Evolutionary conservation across 1,284 basidiomycete species (phyloP).

Genomic region (Trichosporon coremiiforme): DNA sequence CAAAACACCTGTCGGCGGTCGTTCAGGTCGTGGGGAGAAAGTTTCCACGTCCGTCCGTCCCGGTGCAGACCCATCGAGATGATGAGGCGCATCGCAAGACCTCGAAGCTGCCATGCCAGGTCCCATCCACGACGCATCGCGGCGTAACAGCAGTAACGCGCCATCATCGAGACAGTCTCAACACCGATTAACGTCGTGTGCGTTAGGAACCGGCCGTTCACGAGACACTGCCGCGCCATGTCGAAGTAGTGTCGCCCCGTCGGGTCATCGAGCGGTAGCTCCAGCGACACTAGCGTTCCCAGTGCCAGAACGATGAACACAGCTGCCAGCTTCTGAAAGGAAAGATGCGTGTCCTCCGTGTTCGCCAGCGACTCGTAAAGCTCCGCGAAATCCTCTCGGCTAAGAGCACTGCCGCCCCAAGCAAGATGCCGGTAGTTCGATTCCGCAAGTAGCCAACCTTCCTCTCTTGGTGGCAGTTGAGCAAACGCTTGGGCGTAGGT

Average conservation of each 20-base stretch:
- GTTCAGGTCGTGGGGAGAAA: conserved; percentile 29
- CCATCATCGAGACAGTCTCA: conserved; percentile 31
- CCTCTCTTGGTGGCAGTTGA: conserved; percentile 34
- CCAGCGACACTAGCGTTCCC: conserved; percentile 42
- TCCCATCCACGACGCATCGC: conserved; percentile 19
- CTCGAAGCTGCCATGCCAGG: conserved; percentile 37
- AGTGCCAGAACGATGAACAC: conserved; percentile 42
- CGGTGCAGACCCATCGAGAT: conserved; percentile 39
- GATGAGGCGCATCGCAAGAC: conserved; percentile 38
- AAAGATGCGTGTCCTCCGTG: not conserved
- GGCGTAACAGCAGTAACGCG: conserved; percentile 22
- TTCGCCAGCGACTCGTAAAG: conserved; percentile 32
- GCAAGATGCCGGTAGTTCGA: conserved; percentile 37
- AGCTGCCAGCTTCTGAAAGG: conserved; percentile 37
- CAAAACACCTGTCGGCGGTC: conserved; percentile 42
- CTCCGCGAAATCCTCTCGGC: conserved; percentile 30
- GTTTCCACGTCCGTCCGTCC: conserved; percentile 35
- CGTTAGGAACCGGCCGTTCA: conserved; percentile 41
- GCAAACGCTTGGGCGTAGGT: conserved; percentile 15
- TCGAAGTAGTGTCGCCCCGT: conserved; percentile 38
- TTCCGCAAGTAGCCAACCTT: conserved; percentile 37
- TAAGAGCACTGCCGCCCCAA: conserved; percentile 35
- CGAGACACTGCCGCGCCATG: conserved; percentile 40
- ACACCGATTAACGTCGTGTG: conserved; percentile 43
- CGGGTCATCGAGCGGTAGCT: conserved; percentile 42